Base-by-base conservation (phyloP, 108 stramenopile species). In the Stephanodiscus triporus region DNA sequence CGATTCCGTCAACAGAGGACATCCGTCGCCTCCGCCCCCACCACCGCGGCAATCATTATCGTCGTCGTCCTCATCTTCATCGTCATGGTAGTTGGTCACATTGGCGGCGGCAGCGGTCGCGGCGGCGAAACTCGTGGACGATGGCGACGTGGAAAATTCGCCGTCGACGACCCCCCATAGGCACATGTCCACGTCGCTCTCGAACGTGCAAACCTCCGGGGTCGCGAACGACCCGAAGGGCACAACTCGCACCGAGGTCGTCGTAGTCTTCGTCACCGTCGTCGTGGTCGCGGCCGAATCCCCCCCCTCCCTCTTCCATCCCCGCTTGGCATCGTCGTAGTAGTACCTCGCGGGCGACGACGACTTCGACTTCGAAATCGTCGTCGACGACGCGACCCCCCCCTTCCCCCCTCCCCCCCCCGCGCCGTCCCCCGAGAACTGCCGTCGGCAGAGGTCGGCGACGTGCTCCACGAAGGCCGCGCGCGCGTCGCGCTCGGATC, bases 211-310 rank as follows among this genome's bases (percentile, higher is more conserved):
- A 0, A 95, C 89, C 9, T 66, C 61, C 36, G 53, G 84, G 0
- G 88, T 82, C 0, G 88, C 91, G 78, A 86, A 95, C 1, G 89
- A 90, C 5, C 93, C 93, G 80, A 92, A 95, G 14, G 86, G 84
- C 34, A 73, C 68, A 2, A 89, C 75, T 23, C 36, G 57, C 37
- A 85, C 70, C 37, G 10, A 26, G 19, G 20, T 9, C 23, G 26
- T 42, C 29, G 23, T 8, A 36, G 24, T 62, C 11, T 19, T 68
- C 37, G 5, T 45, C 69, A 22, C 50, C 42, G 10, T n/a, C 1
- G 6, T 67, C 50, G n/a, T 58, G 9, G n/a, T n/a, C 7, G 34
- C 20, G 36, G 6, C 36, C 36, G 6, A 4, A 4, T 36, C 36
- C 36, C 6, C 6, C 36, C 6, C 36, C 36, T 36, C 36, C 36